Conservation (phyloP, 345 rosid species). For the Pistacia vera region DNA sequence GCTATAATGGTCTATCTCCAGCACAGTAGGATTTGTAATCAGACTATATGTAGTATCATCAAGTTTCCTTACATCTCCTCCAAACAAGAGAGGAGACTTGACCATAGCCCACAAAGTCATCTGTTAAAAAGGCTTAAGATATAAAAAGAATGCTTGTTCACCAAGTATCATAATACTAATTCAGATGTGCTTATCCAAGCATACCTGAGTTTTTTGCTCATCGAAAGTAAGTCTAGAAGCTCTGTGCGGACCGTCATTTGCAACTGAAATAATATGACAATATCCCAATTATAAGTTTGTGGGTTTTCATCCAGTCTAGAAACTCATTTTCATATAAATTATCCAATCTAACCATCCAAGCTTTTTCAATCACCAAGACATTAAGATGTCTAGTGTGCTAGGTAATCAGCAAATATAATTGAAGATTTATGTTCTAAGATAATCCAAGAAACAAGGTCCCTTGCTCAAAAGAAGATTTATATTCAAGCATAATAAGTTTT, state of each 20-base stretch:
- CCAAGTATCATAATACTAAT: not conserved
- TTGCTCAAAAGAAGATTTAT: not conserved
- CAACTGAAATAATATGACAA: constrained; percentile 43
- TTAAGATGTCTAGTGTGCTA: not conserved
- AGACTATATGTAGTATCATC: constrained; percentile 57
- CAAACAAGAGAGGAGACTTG: constrained; percentile 89
- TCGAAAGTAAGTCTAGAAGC: constrained; percentile 51
- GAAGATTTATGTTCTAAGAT: not conserved
- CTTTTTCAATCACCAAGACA: not conserved
- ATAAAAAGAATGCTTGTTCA: not conserved
- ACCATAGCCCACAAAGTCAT: constrained; percentile 94
- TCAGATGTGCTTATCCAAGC: constrained; percentile 8
- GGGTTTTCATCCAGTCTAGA: constrained; percentile 2
- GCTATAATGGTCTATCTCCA: constrained; percentile 69
- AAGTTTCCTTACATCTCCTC: constrained; percentile 79
- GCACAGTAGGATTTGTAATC: constrained; percentile 70
- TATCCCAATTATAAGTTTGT: constrained; percentile 7
- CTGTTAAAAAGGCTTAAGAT: constrained; percentile 36
- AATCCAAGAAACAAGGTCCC: not conserved
- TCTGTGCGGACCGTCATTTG: constrained; percentile 84
- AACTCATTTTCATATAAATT: constrained; percentile 4
- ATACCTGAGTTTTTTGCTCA: constrained; percentile 85
- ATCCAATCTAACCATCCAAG: not conserved
- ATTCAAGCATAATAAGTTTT: no score
- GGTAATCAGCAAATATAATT: not conserved